Percentiles rank a stretch among this genome's conserved stretches.
These are phyloP conservation scores for Pleurotus sapidus DNA, from an alignment of 768 basidiomycete genomes.

Conservation along the genomic window DNA sequence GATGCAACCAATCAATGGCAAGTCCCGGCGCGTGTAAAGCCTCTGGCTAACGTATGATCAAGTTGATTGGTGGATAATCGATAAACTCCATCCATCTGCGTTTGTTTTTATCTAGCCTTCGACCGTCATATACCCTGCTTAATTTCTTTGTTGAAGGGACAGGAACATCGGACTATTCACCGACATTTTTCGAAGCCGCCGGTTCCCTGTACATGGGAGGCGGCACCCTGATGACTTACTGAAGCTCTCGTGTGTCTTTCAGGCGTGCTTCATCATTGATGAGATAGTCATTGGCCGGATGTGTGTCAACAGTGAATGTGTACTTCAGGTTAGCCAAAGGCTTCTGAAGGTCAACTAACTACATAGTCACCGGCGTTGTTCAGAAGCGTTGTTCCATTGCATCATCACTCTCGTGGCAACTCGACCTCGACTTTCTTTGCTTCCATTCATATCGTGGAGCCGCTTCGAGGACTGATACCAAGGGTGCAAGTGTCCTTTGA, in stretches of 20 bases:
- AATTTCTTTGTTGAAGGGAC: too few relatives aligned
- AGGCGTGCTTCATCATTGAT: not conserved
- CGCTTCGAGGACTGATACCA: too few relatives aligned
- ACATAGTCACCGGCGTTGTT: not conserved
- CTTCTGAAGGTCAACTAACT: not conserved
- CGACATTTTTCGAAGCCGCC: conserved; percentile 5
- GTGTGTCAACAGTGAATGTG: too few relatives aligned
- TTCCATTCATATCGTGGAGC: too few relatives aligned
- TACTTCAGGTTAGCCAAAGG: not conserved
- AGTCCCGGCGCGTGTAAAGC: too few relatives aligned
- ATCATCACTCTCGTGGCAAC: not conserved
- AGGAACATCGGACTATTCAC: not conserved
- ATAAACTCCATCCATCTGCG: too few relatives aligned
- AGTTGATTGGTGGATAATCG: too few relatives aligned
- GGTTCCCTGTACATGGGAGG: not conserved
- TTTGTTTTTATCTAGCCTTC: too few relatives aligned
- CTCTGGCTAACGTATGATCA: too few relatives aligned
- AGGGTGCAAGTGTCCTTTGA: not conserved
- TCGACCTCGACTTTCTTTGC: too few relatives aligned
- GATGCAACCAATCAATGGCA: too few relatives aligned
- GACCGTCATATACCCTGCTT: too few relatives aligned
- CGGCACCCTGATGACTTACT: not conserved
- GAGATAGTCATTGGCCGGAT: not conserved
- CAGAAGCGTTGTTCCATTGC: not conserved
- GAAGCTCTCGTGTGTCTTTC: not conserved